Evolutionary conservation across 2,329 filamentous ascomycete species (phyloP), one percentile per base, ranked within the genome.

Genomic region (Ilyonectria sp.): DNA sequence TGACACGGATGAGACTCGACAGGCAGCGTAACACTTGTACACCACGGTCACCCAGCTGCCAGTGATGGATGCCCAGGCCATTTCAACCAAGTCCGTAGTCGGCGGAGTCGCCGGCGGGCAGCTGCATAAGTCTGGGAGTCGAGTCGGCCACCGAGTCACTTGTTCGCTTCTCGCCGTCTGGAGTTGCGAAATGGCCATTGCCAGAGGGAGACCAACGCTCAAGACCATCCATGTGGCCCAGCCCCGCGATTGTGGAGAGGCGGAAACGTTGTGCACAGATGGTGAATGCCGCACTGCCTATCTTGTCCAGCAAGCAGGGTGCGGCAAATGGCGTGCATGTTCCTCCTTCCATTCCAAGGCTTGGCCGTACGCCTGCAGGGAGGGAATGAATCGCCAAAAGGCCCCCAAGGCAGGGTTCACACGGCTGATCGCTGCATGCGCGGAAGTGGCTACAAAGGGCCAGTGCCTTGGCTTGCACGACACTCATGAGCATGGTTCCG

Each of bases 321-420:
- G 19, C 46, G 21, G 19, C 15, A n/a, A 58, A 62, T 54, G 56
- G 58, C n/a, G 47, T 58, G 58, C 46, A 53, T 53, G 35, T 29
- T 53, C 49, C 35, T 40, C 37, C 19, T 47, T 40, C 57, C 53
- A 54, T 55, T 49, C 53, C 46, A 29, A 55, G 43, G 31, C 26
- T 37, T 58, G 29, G n/a, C 21, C n/a, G 33, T 9, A 21, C 47
- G 11, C 29, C 11, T 23, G 35, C 37, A 58, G 21, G 53, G 31
- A 50, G 56, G 57, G 31, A 47, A 40, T 40, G 29, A 53, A 58
- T 57, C 47, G 58, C 63, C 37, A 57, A 60, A 46, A 35, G 50
- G 21, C 58, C 46, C 46, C 17, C 29, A 64, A 21, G 21, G n/a
- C 61, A 47, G 44, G 61, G 47, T 47, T 54, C 29, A 59, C 37